phyloP scores from a whole-genome alignment of 2,329 filamentous ascomycete species.

The Trichoderma guizhouense region DNA sequence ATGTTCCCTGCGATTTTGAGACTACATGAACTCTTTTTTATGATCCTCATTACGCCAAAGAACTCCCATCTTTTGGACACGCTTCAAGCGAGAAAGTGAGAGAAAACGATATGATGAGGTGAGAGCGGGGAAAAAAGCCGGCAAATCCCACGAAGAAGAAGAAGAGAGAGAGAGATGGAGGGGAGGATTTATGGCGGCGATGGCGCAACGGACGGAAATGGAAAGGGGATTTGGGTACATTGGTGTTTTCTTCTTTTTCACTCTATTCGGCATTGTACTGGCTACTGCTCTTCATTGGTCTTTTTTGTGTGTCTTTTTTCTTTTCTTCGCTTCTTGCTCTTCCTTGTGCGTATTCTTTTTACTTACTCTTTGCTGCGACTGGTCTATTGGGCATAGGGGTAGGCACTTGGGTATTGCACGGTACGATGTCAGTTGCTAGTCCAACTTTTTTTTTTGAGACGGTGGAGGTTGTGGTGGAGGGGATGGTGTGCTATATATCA shows the following conservation, averaged over 20 bases:
- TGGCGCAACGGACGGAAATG: slow-evolving; percentile 19
- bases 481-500: background rate
- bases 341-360: background rate
- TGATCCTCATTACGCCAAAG: background rate
- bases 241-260: background rate
- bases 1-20: slow-evolving; percentile 12
- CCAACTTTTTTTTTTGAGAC: background rate
- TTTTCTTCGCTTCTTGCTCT: slow-evolving; percentile 13
- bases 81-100: background rate
- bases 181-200: background rate
- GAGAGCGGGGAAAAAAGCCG: background rate
- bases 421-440: background rate
- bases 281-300: slow-evolving; percentile 4
- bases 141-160: background rate
- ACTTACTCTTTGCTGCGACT: slow-evolving; percentile 11
- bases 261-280: slow-evolving; percentile 13
- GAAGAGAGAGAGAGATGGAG: background rate
- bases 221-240: slow-evolving; percentile 5
- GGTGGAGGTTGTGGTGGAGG: background rate
- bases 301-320: background rate
- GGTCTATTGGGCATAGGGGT: slow-evolving; percentile 3
- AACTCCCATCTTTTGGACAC: background rate
- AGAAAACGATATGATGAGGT: background rate
- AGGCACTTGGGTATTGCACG: slow-evolving; percentile 21
- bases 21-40: background rate